Conservation (phyloP, 768 basidiomycete species). For the Suillus decipiens region DNA sequence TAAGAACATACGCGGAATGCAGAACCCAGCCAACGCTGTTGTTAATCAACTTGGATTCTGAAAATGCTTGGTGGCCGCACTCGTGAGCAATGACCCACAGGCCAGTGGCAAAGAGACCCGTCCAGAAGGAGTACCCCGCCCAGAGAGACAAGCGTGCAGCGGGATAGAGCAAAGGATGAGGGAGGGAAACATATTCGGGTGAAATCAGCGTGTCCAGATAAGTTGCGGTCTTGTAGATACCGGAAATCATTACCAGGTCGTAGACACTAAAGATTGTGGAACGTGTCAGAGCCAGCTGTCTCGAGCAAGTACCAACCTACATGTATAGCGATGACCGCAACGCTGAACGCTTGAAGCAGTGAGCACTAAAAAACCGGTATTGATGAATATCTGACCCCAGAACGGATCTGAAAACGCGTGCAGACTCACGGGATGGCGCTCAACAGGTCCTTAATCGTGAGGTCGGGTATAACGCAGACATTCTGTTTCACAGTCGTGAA, state of each 20-base stretch:
- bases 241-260: slow-evolving; percentile 72
- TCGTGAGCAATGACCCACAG: slow-evolving; percentile 95
- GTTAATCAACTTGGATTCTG: slow-evolving; percentile 88
- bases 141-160: slow-evolving; percentile 68
- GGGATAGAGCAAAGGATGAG: slow-evolving; percentile 62
- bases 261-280: slow-evolving; percentile 50
- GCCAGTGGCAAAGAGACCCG: slow-evolving; percentile 88
- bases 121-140: slow-evolving; percentile 78
- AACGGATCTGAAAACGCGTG: slow-evolving; percentile 7
- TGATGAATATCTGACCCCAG: slow-evolving; percentile 7
- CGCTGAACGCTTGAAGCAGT: slow-evolving; percentile 91
- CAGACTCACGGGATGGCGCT: slow-evolving; percentile 75
- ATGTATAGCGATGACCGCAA: slow-evolving; percentile 77
- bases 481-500: slow-evolving; percentile 51
- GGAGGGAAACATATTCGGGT: slow-evolving; percentile 53
- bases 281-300: slow-evolving; percentile 15
- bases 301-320: slow-evolving; percentile 41
- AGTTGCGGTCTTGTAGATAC: slow-evolving; percentile 65
- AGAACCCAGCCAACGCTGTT: slow-evolving; percentile 91
- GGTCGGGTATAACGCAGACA: slow-evolving; percentile 73
- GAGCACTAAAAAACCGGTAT: slow-evolving; percentile 46
- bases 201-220: slow-evolving; percentile 66
- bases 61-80: slow-evolving; percentile 96
- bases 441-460: slow-evolving; percentile 85
- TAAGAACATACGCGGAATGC: slow-evolving; percentile 73